phyloP scores from a whole-genome alignment of 2,329 filamentous ascomycete species.

The Aspergillus uvarum region DNA sequence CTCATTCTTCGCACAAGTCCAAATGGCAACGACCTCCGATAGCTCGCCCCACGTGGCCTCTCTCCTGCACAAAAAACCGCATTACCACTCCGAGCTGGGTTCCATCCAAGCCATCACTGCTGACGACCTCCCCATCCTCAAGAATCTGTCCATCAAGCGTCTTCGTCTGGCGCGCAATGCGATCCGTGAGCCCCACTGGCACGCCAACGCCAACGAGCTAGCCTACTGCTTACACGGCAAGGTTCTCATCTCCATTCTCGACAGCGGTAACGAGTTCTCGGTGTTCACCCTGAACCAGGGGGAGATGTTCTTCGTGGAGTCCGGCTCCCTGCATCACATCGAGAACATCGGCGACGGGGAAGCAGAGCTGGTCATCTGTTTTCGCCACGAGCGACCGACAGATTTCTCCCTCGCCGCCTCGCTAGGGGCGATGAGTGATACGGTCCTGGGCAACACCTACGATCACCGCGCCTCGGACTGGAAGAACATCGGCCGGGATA shows the following conservation, averaged over 20 bases:
- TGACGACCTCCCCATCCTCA: not conserved
- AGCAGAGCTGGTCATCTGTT: not conserved
- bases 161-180: not conserved
- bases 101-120: not conserved
- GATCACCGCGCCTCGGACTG: not conserved
- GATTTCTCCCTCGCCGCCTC: not conserved
- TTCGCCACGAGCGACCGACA: not conserved
- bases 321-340: not conserved
- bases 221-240: not conserved
- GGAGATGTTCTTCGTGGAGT: not conserved
- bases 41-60: not conserved
- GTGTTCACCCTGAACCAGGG: not conserved
- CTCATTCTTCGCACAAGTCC: not conserved
- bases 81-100: not conserved
- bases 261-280: not conserved
- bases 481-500: not conserved
- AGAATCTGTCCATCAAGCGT: not conserved
- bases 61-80: not conserved
- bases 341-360: not conserved
- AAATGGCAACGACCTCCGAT: not conserved
- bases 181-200: not conserved
- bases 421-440: not conserved
- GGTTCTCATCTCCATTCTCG: not conserved
- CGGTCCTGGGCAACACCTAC: not conserved
- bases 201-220: not conserved